Evolutionary conservation across 768 basidiomycete species (phyloP), one percentile per base, ranked within the genome.

Genomic region (Auricularia auricula-judae): DNA sequence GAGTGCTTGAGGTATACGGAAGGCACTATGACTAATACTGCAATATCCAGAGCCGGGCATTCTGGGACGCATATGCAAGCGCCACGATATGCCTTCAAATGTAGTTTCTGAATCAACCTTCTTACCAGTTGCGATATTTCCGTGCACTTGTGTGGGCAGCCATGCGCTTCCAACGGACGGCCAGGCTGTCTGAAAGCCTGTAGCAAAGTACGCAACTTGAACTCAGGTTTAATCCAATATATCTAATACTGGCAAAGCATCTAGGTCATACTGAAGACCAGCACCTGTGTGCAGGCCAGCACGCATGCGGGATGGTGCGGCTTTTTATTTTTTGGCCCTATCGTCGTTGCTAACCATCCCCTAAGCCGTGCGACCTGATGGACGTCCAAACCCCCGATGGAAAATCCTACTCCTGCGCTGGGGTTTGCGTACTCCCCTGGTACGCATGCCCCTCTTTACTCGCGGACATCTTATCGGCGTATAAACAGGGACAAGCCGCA

Each of bases 221-320:
- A 7, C 42, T 23, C 2, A 2, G 1, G 3, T 5, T 14, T 35
- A 11, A 16, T n/a, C 11, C 8, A 36, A n/a, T 33, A 61, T 18
- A 4, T 12, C 16, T 16, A 29, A 34, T 2, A 61, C 7, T 36
- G 36, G 1, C 0, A 11, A 18, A 87, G 84, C 73, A 80, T 3
- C 74, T 76, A 2, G 77, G 76, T 18, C 85, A 86, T 63, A 47
- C 62, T 2, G 84, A 78, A 5, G 77, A 76, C 0, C 79, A 78
- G 10, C 86, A 86, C 67, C 65, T 79, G 61, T 87, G 85, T 67
- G 78, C 83, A 0, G 82, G 84, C 3, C 71, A 78, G 0, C 86
- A 87, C 65, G 78, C 78, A 44, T 87, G 86, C 63, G 85, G 84
- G 29, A 72, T 79, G 77, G 86, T 80, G 65, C 23, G 56, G 11